A percentile compares a stretch with the other conserved stretches of the same genome.
Conservation (phyloP, 2,329 filamentous ascomycete genomes). For the Pseudophaeomoniella oleicola region DNA sequence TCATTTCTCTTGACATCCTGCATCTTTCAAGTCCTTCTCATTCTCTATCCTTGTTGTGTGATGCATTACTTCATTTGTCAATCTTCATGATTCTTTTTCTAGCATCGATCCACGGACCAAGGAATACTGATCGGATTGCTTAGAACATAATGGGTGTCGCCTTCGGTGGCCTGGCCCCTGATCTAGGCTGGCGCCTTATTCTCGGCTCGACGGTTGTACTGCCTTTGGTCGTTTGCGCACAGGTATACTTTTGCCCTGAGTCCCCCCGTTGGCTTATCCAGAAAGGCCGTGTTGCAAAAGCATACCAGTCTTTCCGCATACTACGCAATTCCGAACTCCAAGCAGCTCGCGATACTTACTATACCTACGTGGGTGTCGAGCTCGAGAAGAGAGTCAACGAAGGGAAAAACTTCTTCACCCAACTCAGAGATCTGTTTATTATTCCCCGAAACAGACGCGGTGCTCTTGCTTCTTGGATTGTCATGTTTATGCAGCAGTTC, state of each 20-base stretch:
- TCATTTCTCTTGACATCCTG: too few relatives aligned
- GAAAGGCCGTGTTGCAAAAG: constrained; percentile 28
- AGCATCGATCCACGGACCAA: too few relatives aligned
- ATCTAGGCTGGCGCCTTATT: constrained; percentile 54
- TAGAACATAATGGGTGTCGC: constrained; percentile 34
- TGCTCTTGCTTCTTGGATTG: constrained; percentile 40
- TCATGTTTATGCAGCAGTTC: constrained; percentile 53
- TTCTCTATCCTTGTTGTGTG: too few relatives aligned
- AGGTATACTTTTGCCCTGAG: constrained; percentile 53
- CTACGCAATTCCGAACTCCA: constrained; percentile 37
- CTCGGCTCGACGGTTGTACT: constrained; percentile 52
- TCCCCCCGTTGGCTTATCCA: constrained; percentile 33
- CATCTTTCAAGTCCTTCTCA: too few relatives aligned
- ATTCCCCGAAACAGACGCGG: constrained; percentile 49
- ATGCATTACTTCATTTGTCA: too few relatives aligned
- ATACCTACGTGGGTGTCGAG: constrained; percentile 43
- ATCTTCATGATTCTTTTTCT: too few relatives aligned
- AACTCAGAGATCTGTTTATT: constrained; percentile 44
- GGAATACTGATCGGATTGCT: constrained; percentile 10
- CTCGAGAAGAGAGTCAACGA: constrained; percentile 40
- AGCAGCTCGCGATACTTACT: constrained; percentile 42
- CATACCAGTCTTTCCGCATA: constrained; percentile 32
- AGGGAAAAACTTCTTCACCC: constrained; percentile 35
- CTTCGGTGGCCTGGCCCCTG: constrained; percentile 26
- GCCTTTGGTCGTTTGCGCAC: constrained; percentile 39